A percentile compares a stretch with the other conserved stretches of the same genome.
These are phyloP conservation scores for Annulohypoxylon moriforme DNA, from an alignment of 495 filamentous ascomycete species.

Conservation along the genomic window DNA sequence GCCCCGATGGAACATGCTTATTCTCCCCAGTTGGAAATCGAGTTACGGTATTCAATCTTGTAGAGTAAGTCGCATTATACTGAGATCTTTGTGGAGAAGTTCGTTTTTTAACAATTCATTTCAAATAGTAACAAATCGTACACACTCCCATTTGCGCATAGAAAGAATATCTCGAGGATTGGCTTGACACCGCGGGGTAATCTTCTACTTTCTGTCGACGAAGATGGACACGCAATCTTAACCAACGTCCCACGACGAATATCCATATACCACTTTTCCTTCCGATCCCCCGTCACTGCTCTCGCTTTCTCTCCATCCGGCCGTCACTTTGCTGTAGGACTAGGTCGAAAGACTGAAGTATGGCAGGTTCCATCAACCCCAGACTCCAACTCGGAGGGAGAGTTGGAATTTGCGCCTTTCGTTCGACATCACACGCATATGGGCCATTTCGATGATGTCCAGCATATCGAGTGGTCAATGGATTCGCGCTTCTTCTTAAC, in stretches of 20 bases:
- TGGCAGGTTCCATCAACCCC: slow-evolving; percentile 95
- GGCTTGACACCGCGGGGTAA: slow-evolving; percentile 90
- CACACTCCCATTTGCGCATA: slow-evolving; percentile 93
- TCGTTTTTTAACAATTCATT: slow-evolving; percentile 40
- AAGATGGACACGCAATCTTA: slow-evolving; percentile 92
- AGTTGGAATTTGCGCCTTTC: slow-evolving; percentile 94
- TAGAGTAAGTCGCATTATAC: slow-evolving; percentile 73
- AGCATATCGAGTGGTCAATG: slow-evolving; percentile 89
- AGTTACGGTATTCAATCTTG: slow-evolving; percentile 93
- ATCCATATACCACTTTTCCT: slow-evolving; percentile 91
- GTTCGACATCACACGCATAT: slow-evolving; percentile 85
- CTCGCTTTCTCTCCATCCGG: slow-evolving; percentile 94
- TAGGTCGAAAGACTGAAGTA: slow-evolving; percentile 87
- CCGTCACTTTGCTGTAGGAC: slow-evolving; percentile 84
- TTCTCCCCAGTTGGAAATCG: slow-evolving; percentile 98
- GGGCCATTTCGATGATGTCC: slow-evolving; percentile 87
- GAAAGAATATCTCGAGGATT: slow-evolving; percentile 88
- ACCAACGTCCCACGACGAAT: slow-evolving; percentile 88
- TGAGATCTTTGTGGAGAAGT: background rate
- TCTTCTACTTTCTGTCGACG: slow-evolving; percentile 89
- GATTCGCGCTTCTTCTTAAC: slow-evolving; percentile 96
- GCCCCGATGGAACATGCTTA: slow-evolving; percentile 93
- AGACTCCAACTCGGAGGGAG: slow-evolving; percentile 78
- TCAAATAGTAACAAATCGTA: slow-evolving; percentile 86
- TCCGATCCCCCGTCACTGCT: slow-evolving; percentile 82